Base-by-base conservation (phyloP, 495 filamentous ascomycete species). In the Filosporella fistucella region DNA sequence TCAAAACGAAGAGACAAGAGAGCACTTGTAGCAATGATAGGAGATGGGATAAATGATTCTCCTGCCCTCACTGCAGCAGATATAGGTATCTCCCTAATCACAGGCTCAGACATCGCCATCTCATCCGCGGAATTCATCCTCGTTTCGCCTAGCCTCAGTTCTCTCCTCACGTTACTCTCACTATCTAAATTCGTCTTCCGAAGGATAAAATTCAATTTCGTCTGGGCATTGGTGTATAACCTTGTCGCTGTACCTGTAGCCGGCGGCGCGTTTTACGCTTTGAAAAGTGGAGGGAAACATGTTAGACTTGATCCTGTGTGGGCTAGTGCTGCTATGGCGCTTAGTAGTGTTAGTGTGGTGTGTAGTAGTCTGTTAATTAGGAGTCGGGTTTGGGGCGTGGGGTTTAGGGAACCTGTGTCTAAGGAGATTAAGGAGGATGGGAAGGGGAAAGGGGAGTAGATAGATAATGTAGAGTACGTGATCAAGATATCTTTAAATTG, bases 221-320 rank as follows among this genome's bases (percentile, higher is more conserved):
- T 63, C 22, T 96, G 90, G 90, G 90, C 90, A 2, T 64, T 89
- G n/a, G 65, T 94, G 2, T 96, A 95, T 59, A 96, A 96, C 57
- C 42, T 83, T 9, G 60, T 84, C 36, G 80, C 87, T 3, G 63
- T 96, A n/a, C 90, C 90, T 2, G 70, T 96, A 33, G 88, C 90
- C 2, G 90, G 88, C 1, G 90, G 90, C 2, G 81, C 82, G 11
- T 66, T 95, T 9, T 95, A 89, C 61, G 82, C 88, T 0, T 69
- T 89, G 35, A 63, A 67, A 10, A 75, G 64, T 38, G 63, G 65
- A 5, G 74, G 78, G 18, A 59, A 61, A 21, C 74, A 82, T 38
- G 63, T 81, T 1, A 60, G 82, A 34, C 59, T 95, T 25, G 81
- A 85, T 56, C 89, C 89, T 0, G 88, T 88, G 8, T 94, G 88